Percentiles rank a stretch among this genome's conserved stretches.
phyloP scores from a whole-genome alignment of 331 rosid genomes.

The Rhamnella rubrinervis region DNA sequence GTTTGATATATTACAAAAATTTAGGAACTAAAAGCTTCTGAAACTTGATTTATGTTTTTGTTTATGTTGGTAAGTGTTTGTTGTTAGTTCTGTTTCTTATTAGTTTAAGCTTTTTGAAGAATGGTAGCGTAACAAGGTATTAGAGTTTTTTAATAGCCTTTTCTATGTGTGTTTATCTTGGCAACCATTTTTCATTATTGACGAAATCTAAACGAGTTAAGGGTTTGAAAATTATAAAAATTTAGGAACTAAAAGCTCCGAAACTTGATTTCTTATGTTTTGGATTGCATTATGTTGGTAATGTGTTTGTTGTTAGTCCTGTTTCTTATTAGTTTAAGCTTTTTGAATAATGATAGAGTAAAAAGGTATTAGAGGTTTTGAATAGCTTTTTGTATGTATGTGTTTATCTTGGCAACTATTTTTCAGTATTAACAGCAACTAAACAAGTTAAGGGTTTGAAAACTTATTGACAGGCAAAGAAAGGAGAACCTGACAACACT shows the following conservation, averaged over 20 bases:
- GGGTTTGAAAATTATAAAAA: background rate
- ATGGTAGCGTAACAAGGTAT: background rate
- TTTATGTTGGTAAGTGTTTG: background rate
- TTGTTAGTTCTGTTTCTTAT: background rate
- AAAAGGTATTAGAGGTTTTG: background rate
- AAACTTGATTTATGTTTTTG: background rate
- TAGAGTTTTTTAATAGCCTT: background rate
- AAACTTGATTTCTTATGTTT: background rate
- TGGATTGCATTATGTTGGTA: background rate
- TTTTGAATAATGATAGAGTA: background rate
- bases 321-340: background rate
- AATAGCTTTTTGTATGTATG: background rate
- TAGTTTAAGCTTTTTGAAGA: background rate
- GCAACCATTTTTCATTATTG: no score
- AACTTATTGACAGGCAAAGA: conserved; percentile 67
- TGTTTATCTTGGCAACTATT: no score
- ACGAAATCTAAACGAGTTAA: background rate
- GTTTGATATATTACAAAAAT: background rate
- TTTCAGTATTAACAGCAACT: background rate
- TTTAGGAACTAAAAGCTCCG: background rate
- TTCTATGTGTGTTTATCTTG: background rate
- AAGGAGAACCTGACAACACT: conserved; percentile 89
- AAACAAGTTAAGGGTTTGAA: background rate
- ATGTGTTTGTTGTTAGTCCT: background rate
- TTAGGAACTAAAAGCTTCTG: background rate